Percentiles rank a stretch among this genome's conserved stretches.
Evolutionary conservation across 352 stramenopile species (phyloP).

Genomic region (Phytophthora palmivora): DNA sequence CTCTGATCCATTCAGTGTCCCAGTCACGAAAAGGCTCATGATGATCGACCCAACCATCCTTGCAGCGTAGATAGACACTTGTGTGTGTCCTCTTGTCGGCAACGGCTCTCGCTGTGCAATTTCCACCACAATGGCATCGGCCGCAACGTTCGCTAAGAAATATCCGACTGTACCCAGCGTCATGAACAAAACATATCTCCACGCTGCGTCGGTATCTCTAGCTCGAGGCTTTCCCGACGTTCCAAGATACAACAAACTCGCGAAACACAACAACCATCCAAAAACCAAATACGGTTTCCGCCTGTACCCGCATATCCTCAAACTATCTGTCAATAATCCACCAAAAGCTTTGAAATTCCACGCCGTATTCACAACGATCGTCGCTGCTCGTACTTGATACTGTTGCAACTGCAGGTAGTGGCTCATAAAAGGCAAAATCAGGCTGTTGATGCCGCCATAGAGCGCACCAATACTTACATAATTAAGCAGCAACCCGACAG

Average conservation of each 20-base stretch:
- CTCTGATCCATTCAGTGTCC: conserved; percentile 56
- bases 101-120: conserved; percentile 72
- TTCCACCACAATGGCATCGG: conserved; percentile 84
- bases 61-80: conserved; percentile 59
- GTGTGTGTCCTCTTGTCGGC: conserved; percentile 55
- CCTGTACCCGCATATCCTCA: conserved; percentile 65
- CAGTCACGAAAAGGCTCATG: conserved; percentile 59
- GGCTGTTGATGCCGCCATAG: conserved; percentile 69
- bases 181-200: conserved; percentile 76
- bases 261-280: conserved; percentile 58
- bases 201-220: conserved; percentile 34
- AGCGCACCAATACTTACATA: conserved; percentile 73
- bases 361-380: conserved; percentile 58
- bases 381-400: conserved; percentile 62
- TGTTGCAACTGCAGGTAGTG: conserved; percentile 71
- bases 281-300: conserved; percentile 75
- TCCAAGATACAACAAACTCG: conserved; percentile 48
- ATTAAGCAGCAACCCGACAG: conserved; percentile 72
- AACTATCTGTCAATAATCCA: conserved; percentile 67
- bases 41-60: conserved; percentile 52
- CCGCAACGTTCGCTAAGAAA: conserved; percentile 86
- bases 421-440: conserved; percentile 62
- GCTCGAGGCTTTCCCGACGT: neutral
- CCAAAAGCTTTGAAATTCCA: conserved; percentile 78
- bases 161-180: conserved; percentile 85